Evolutionary conservation across 768 basidiomycete species (phyloP), one percentile per base, ranked within the genome.

Genomic region (Tulasnella sp.): DNA sequence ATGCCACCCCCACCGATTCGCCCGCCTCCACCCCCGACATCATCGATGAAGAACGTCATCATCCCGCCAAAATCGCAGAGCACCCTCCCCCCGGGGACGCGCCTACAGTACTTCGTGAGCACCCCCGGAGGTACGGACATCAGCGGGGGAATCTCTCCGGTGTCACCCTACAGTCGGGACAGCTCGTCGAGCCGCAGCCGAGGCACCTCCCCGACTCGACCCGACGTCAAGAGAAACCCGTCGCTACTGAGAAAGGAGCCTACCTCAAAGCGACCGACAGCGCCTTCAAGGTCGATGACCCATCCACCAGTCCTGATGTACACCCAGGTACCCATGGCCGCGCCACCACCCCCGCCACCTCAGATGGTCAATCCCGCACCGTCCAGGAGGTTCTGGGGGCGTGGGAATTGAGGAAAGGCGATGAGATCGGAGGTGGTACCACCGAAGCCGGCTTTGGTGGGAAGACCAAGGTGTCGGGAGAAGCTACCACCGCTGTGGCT

Each of bases 401-500:
- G 52, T 54, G 36, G 39, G 39, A 40, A 14, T n/a, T 54, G 52
- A 54, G 52, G 39, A 39, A 40, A 29, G 52, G 52, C 29, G 52
- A 29, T n/a, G 17, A 21, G 15, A 40, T 36, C 25, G 51, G 51
- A 27, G 52, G 25, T 37, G 25, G 52, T 36, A 54, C n/a, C n/a
- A n/a, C n/a, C n/a, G n/a, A n/a, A n/a, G n/a, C n/a, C n/a, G n/a
- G n/a, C n/a, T n/a, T n/a, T n/a, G 35, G 29, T 15, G 31, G 49
- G 15, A 42, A 65, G 66, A 32, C 66, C 65, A 68, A 45, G 42
- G 49, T 57, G 8, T 27, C 54, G 58, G 55, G 46, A 42, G 54
- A 17, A 34, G 36, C 34, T 23, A 43, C 57, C 19, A 52, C 43
- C 12, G 17, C 14, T 29, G 19, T 9, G 43, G 48, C 17, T 46